Evolutionary conservation across 2,329 filamentous ascomycete genomes (phyloP), one percentile per base, ranked within the genome.

Genomic region (Neopestalotiopsis sp.): DNA sequence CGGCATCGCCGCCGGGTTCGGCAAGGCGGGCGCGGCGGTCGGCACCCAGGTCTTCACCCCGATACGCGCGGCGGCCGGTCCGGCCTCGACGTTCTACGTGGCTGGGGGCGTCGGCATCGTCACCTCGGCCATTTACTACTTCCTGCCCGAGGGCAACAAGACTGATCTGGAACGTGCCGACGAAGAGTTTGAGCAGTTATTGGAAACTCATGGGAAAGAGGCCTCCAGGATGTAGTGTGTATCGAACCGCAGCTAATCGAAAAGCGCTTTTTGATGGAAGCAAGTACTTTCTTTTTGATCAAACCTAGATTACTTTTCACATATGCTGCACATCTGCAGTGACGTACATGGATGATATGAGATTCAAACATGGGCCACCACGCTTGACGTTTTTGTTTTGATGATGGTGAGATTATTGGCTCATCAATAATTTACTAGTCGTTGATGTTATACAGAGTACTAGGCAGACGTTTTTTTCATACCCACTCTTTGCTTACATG

Each of bases 21-120:
- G 85, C 1, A 87, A 88, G 70, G 80, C 84, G 0, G 86, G 85
- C 0, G 86, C 85, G 0, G 86, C 85, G 0, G 72, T 88, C 4
- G 86, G 85, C 0, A 87, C 84, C 17, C 45, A 66, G 53, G 45
- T 57, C 7, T 66, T 66, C 32, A 66, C 64, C 2, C 64, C 64
- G 1, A 57, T 66, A 12, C 20, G 53, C 12, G 64, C 38, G 1
- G 64, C 64, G 4, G 64, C 64, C 1, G 64, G 64, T 12, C 45
- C 45, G 14, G 40, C 65, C 2, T 61, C 56, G 32, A 61, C 56
- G 2, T 67, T 67, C 6, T 61, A 61, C 14, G 56, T 67, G 30
- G 53, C 34, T 38, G 65, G 30, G 38, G 65, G 65, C 14, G 30
- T 67, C 30, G 65, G 56, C 17, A 61, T 61, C 10, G 24, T 67